Percentiles rank a stretch among this genome's conserved stretches.
These are phyloP conservation scores for Neoboletus subvelutipes DNA, from an alignment of 768 basidiomycete species.

Conservation along the genomic window DNA sequence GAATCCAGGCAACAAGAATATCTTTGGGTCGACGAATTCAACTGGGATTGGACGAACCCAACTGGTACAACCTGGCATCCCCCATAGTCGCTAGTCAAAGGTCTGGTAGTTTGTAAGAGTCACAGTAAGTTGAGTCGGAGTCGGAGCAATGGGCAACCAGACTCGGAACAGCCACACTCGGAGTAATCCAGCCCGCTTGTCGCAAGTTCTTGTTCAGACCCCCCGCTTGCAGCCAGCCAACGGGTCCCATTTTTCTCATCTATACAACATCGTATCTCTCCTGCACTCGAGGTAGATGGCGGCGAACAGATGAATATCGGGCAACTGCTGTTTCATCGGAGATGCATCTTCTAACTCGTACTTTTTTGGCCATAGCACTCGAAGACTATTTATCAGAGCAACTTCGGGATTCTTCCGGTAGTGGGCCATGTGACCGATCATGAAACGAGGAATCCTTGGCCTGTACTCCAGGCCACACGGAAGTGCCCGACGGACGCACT, in stretches of 20 bases:
- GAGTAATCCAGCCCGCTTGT: too few relatives aligned
- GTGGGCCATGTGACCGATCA: neutral
- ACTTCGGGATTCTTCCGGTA: neutral
- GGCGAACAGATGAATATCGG: neutral
- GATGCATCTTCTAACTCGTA: neutral
- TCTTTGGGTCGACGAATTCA: too few relatives aligned
- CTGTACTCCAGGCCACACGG: neutral
- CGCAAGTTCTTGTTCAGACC: neutral
- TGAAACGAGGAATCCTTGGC: too few relatives aligned
- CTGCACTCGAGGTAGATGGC: neutral
- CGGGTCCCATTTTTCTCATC: neutral
- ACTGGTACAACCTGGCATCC: too few relatives aligned
- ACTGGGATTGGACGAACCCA: too few relatives aligned
- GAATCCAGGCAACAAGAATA: too few relatives aligned
- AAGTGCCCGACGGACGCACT: neutral
- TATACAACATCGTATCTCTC: neutral
- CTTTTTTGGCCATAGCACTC: neutral
- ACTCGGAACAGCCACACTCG: neutral
- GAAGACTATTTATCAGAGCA: neutral
- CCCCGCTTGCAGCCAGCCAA: neutral
- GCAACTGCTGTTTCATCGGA: neutral
- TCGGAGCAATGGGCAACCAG: neutral
- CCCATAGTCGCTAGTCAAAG: too few relatives aligned
- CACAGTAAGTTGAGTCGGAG: too few relatives aligned
- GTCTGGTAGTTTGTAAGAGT: too few relatives aligned